These are phyloP conservation scores for Lasiosphaeria hispida DNA, from an alignment of 495 filamentous ascomycete genomes.

Conservation along the genomic window DNA sequence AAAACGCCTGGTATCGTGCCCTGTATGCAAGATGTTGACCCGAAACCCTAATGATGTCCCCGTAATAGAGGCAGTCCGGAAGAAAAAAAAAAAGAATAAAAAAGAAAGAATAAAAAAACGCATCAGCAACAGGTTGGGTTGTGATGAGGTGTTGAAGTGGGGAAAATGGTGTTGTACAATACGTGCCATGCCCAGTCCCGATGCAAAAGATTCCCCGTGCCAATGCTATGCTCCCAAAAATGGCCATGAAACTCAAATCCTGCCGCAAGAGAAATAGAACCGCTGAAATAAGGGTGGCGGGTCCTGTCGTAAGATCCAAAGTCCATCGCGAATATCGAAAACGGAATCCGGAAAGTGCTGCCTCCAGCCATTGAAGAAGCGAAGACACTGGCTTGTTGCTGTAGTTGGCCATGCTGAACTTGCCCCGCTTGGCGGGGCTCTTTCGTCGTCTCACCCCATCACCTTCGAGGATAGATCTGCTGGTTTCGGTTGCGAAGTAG, in stretches of 20 bases:
- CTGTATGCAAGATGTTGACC: conserved; percentile 23
- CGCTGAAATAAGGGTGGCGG: not conserved
- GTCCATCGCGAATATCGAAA: too few relatives aligned
- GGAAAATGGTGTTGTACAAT: conserved; percentile 17
- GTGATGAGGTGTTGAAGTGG: conserved; percentile 6
- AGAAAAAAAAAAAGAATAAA: conserved; percentile 3
- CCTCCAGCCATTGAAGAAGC: too few relatives aligned
- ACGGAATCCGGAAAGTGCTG: too few relatives aligned
- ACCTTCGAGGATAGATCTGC: conserved; percentile 34
- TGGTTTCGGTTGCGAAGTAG: conserved; percentile 17
- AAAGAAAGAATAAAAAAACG: conserved; percentile 10
- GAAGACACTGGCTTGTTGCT: too few relatives aligned
- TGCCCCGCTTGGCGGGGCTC: not conserved
- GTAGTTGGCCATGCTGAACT: not conserved
- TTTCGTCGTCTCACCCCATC: conserved; percentile 6
- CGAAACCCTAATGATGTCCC: conserved; percentile 8
- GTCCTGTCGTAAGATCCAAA: too few relatives aligned
- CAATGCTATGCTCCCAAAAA: conserved; percentile 25
- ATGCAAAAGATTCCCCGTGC: conserved; percentile 19
- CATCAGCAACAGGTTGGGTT: conserved; percentile 10
- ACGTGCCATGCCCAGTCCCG: conserved; percentile 15
- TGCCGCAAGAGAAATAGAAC: not conserved
- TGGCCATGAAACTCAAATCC: conserved; percentile 3
- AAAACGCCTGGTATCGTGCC: conserved; percentile 35
- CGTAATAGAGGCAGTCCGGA: not conserved